These are phyloP conservation scores for Cadophora luteo-olivacea DNA, from an alignment of 2,329 filamentous ascomycete species.

Conservation along the genomic window DNA sequence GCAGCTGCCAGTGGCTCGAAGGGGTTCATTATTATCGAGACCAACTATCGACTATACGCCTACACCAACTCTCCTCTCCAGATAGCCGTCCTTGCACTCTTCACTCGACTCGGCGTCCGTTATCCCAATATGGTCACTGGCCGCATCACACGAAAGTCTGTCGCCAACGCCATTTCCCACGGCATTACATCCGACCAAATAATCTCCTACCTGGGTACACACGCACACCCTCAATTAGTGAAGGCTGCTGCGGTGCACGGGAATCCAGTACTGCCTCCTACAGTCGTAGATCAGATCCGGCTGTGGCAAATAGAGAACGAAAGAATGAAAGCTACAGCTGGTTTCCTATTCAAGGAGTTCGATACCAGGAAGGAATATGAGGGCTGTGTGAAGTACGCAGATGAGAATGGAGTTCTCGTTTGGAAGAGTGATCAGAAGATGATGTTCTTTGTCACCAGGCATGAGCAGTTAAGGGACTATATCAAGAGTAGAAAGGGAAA, in stretches of 20 bases:
- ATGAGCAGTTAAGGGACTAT: slow-evolving; percentile 87
- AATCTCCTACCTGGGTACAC: slow-evolving; percentile 87
- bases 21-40: slow-evolving; percentile 95
- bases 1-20: slow-evolving; percentile 55
- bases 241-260: slow-evolving; percentile 51
- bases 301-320: slow-evolving; percentile 98
- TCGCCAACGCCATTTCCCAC: slow-evolving; percentile 83
- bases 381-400: slow-evolving; percentile 77
- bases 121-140: slow-evolving; percentile 95
- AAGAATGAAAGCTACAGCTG: slow-evolving; percentile 82
- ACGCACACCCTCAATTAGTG: slow-evolving; percentile 93
- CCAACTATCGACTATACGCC: slow-evolving; percentile 96
- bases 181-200: slow-evolving; percentile 97
- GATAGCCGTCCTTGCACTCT: slow-evolving; percentile 91
- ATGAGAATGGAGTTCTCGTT: slow-evolving; percentile 86
- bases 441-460: slow-evolving; percentile 90
- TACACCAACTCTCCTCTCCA: slow-evolving; percentile 95
- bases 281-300: slow-evolving; percentile 95
- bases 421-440: slow-evolving; percentile 83
- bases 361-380: slow-evolving; percentile 72
- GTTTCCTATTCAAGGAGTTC: slow-evolving; percentile 92
- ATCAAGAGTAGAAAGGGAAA: slow-evolving; percentile 69
- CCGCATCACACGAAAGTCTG: slow-evolving; percentile 85
- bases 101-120: slow-evolving; percentile 84
- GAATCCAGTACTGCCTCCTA: slow-evolving; percentile 83